phyloP scores from a whole-genome alignment of 345 rosid species.

The Camelina sativa region DNA sequence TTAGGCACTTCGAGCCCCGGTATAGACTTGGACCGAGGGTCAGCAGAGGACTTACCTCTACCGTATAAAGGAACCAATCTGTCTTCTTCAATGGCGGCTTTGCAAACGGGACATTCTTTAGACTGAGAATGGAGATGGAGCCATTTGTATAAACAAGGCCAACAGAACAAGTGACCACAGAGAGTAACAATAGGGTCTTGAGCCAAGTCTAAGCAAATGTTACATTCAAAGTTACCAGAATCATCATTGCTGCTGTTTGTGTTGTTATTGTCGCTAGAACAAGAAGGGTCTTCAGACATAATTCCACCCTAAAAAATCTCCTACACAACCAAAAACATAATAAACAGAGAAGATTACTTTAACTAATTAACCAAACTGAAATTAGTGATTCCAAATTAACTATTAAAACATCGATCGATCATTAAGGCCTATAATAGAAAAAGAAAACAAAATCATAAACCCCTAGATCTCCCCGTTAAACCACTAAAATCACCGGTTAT shows the following conservation, averaged over 20 bases:
- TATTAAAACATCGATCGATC: neutral
- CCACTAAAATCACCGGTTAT: constrained; percentile 31
- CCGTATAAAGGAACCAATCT: constrained; percentile 95
- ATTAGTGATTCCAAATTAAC: neutral
- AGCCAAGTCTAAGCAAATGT: constrained; percentile 97
- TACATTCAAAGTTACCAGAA: constrained; percentile 90
- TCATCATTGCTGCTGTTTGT: constrained; percentile 53
- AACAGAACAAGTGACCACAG: constrained; percentile 97
- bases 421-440: neutral
- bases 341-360: too few relatives aligned
- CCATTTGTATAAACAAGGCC: constrained; percentile 99
- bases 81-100: constrained; percentile 85
- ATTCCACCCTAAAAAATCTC: constrained; percentile 67
- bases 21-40: constrained; percentile 84
- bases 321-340: constrained; percentile 11
- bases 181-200: constrained; percentile 98
- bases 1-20: constrained; percentile 85
- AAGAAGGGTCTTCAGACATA: constrained; percentile 65
- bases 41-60: constrained; percentile 81
- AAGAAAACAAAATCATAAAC: constrained; percentile 6
- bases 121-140: constrained; percentile 82
- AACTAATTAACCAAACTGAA: neutral
- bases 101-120: constrained; percentile 91
- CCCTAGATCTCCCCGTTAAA: constrained; percentile 41
- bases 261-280: constrained; percentile 59